phyloP scores from a whole-genome alignment of 805 yeast species.

The Metschnikowia matae region DNA sequence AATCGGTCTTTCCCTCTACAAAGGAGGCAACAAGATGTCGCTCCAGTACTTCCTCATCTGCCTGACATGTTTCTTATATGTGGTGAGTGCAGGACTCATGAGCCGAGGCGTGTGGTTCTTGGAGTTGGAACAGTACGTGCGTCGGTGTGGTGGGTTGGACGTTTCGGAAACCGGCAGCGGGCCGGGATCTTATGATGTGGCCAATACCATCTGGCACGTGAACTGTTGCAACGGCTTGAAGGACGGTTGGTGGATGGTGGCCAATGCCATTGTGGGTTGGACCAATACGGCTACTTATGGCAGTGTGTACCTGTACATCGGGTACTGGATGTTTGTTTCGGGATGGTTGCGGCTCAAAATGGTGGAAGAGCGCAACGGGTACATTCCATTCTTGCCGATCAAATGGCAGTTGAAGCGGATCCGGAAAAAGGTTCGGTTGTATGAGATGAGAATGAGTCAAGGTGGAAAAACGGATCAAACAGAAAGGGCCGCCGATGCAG shows the following conservation, averaged over 20 bases:
- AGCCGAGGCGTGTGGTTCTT: conserved; percentile 44
- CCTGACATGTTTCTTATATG: conserved; percentile 39
- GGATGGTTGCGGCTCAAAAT: conserved; percentile 27
- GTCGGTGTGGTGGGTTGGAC: conserved; percentile 39
- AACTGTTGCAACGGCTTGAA: conserved; percentile 43
- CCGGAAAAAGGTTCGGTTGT: conserved; percentile 28
- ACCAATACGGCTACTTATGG: conserved; percentile 45
- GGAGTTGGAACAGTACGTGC: conserved; percentile 37
- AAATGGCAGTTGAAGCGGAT: conserved; percentile 56
- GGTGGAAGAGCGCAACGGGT: conserved; percentile 37
- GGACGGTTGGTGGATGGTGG: conserved; percentile 46
- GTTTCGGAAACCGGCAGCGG: conserved; percentile 44
- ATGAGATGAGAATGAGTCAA: conserved; percentile 13
- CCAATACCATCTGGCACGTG: conserved; percentile 42
- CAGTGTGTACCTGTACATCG: conserved; percentile 34
- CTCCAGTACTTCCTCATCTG: conserved; percentile 39
- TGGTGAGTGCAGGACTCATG: conserved; percentile 43
- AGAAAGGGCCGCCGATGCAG: conserved; percentile 16
- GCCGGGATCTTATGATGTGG: conserved; percentile 43
- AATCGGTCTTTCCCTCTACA: conserved; percentile 34
- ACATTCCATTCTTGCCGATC: conserved; percentile 49
- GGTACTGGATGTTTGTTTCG: conserved; percentile 36
- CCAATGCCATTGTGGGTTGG: conserved; percentile 45
- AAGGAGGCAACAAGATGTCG: conserved; percentile 40
- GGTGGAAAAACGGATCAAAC: conserved; percentile 1